These are phyloP conservation scores for Nakazawaea siamensis DNA, from an alignment of 805 yeast species.

Conservation along the genomic window DNA sequence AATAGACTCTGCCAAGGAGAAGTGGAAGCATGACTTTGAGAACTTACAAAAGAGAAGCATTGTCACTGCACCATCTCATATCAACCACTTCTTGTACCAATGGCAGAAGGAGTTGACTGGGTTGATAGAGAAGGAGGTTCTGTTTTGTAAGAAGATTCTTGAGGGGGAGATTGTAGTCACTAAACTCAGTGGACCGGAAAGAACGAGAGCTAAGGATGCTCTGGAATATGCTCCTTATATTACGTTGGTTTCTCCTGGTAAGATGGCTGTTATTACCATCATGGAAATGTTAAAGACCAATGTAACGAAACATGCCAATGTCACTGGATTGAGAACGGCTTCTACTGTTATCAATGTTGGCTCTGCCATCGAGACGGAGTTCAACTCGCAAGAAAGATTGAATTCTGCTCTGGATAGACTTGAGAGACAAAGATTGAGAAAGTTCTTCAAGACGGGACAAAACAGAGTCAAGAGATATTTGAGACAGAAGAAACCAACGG, in stretches of 20 bases:
- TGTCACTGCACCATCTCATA: constrained; percentile 42
- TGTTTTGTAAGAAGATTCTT: constrained; percentile 40
- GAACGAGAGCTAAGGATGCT: constrained; percentile 25
- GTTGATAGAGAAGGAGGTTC: constrained; percentile 56
- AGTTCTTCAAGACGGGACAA: constrained; percentile 12
- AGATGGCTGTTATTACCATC: constrained; percentile 77
- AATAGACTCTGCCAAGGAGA: constrained; percentile 75
- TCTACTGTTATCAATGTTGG: constrained; percentile 78
- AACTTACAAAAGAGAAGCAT: constrained; percentile 50
- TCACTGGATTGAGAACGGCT: constrained; percentile 77
- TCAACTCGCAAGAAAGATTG: constrained; percentile 58
- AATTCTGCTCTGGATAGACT: constrained; percentile 40
- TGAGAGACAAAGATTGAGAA: constrained; percentile 7
- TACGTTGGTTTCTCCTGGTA: constrained; percentile 64
- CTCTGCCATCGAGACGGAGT: constrained; percentile 77
- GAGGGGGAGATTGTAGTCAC: constrained; percentile 7
- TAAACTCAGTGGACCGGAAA: constrained; percentile 6
- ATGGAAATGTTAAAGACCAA: constrained; percentile 70
- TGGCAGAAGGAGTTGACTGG: constrained; percentile 80
- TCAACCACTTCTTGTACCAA: constrained; percentile 70
- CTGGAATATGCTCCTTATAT: constrained; percentile 71
- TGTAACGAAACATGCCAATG: constrained; percentile 26
- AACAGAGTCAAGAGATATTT: constrained; percentile 6
- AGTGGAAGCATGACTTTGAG: constrained; percentile 83
- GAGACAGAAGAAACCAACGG: neutral